Evolutionary conservation across 139 green algal genomes (phyloP), one percentile per base, ranked within the genome.

Genomic region (Coelastrella sp.): DNA sequence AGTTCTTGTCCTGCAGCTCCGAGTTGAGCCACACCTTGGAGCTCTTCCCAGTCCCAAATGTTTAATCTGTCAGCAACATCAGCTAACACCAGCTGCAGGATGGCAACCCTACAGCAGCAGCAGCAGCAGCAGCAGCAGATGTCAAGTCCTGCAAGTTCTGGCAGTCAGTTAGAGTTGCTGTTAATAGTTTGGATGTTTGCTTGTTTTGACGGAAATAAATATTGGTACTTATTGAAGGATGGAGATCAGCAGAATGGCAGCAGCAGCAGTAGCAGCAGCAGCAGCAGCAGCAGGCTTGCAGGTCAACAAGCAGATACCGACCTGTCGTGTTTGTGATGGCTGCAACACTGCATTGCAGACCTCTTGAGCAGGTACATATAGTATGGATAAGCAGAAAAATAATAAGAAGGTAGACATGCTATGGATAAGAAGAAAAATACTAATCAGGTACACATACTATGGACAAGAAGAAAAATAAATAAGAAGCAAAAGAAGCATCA

Each of bases 11-110:
- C 24, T 35, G 82, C 82, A 8, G 27, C 15, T 8, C 61, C 82
- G 4, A 60, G 63, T 27, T 49, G 10, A 10, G 61, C 25, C 63
- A 87, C 61, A 8, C 61, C 61, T 59, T 78, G 17, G 6, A 88
- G 25, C 66, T 88, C 68, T 20, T 81, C 8, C 84, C 84, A 88
- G 19, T 88, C 68, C 68, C 68, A 88, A 0, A 81, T 66, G 20
- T 22, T 22, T 12, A 81, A 9, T 6, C 84, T 17, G 22, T 88
- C 84, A 12, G 84, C 68, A 11, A 88, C 84, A 25, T 81, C 84
- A 81, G 68, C 84, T 5, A 88, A 49, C 66, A 88, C 68, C 25
- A 88, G 56, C 35, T 81, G 84, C 84, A 88, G 68, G 0, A 87
- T 63, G 17, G 82, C 82, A 49, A 87, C 65, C 27, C 63, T 78